Evolutionary conservation across 2,329 filamentous ascomycete species (phyloP).

Genomic region (Thielaviopsis euricoi): DNA sequence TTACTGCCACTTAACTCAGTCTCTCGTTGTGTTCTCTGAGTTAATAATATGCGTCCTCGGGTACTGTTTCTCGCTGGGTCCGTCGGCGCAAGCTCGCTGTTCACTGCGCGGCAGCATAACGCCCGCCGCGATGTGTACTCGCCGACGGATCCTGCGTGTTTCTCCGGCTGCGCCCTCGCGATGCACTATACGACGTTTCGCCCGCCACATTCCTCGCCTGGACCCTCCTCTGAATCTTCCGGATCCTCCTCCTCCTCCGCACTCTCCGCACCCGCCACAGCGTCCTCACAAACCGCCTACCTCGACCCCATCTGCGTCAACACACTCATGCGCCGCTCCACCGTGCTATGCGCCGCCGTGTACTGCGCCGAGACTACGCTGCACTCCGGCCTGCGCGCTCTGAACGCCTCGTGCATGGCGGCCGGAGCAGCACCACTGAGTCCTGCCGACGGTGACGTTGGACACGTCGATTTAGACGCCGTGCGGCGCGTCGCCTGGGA

Average conservation of each 20-base stretch:
- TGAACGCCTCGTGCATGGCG: slow-evolving; percentile 22
- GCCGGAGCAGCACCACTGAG: not conserved
- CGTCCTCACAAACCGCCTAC: too few relatives aligned
- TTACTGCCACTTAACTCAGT: too few relatives aligned
- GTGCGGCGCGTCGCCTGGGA: not conserved
- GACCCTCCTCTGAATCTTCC: too few relatives aligned
- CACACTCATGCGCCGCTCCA: not conserved
- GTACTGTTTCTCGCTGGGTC: too few relatives aligned
- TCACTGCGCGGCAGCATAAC: not conserved
- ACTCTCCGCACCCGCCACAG: too few relatives aligned
- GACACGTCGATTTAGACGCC: slow-evolving; percentile 10
- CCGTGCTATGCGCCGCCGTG: slow-evolving; percentile 19
- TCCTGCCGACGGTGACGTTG: not conserved
- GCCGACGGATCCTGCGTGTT: not conserved
- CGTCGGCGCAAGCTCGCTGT: not conserved
- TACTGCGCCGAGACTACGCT: slow-evolving; percentile 20
- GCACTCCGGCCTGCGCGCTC: slow-evolving; percentile 14
- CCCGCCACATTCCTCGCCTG: too few relatives aligned
- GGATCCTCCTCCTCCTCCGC: not conserved
- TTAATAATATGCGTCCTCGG: too few relatives aligned
- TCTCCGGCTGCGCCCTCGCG: not conserved
- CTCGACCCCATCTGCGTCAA: slow-evolving; percentile 1
- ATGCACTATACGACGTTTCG: not conserved
- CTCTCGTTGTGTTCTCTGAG: too few relatives aligned
- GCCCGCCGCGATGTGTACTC: not conserved